Conservation (phyloP, 441 rosid species). For the Geranium incanum region DNA sequence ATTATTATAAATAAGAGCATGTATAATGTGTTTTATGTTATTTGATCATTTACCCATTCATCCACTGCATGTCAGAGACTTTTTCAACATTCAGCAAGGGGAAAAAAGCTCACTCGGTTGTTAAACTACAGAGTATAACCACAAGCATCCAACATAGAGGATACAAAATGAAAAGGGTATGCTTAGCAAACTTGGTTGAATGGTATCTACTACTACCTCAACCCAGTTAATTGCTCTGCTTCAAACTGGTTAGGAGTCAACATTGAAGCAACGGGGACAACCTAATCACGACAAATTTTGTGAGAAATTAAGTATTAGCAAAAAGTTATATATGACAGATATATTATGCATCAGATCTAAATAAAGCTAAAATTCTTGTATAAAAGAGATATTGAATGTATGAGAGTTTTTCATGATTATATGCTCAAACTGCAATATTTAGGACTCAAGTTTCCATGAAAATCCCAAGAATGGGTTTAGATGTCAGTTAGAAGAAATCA, state of each 20-base stretch:
- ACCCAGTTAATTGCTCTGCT: constrained; percentile 79
- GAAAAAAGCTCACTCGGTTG: neutral
- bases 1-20: neutral
- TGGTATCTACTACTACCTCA: constrained; percentile 47
- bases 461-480: neutral
- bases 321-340: no score
- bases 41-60: no score
- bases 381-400: neutral
- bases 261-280: constrained; percentile 98
- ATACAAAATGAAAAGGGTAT: constrained; percentile 16
- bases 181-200: constrained; percentile 6
- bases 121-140: neutral
- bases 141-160: constrained; percentile 7
- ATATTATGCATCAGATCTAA: constrained; percentile 16
- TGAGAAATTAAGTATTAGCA: neutral
- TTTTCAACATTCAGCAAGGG: neutral
- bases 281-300: constrained; percentile 38
- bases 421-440: neutral
- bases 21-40: neutral
- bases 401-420: neutral
- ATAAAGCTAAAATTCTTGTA: constrained; percentile 10
- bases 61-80: neutral
- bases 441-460: neutral
- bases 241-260: constrained; percentile 99
- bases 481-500: neutral